Percentiles rank a stretch among this genome's conserved stretches.
Conservation (phyloP, 495 filamentous ascomycete species). For the Lophiotrema nucula region DNA sequence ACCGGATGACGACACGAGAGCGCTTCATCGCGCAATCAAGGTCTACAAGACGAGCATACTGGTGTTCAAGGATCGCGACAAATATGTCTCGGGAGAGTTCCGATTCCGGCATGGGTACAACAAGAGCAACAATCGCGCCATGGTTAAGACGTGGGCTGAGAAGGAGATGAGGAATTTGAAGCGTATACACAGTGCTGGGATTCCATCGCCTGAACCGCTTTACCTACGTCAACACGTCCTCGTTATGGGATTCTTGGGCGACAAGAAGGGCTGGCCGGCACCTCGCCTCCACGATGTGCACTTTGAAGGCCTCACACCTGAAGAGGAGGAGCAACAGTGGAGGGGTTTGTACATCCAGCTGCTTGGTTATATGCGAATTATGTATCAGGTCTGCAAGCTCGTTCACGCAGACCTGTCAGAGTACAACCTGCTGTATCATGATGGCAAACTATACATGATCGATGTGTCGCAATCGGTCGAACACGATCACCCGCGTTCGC, state of each 20-base stretch:
- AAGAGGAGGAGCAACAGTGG: constrained; percentile 63
- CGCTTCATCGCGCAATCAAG: constrained; percentile 80
- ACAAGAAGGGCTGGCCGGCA: constrained; percentile 79
- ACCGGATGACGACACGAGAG: constrained; percentile 46
- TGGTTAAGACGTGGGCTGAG: constrained; percentile 98
- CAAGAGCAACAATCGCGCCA: constrained; percentile 87
- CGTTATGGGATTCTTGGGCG: constrained; percentile 89
- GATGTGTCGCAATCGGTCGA: constrained; percentile 97
- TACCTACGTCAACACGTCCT: constrained; percentile 85
- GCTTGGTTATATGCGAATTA: constrained; percentile 80
- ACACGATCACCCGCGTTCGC: constrained; percentile 86
- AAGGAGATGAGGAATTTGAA: constrained; percentile 96
- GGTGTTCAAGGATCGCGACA: constrained; percentile 94
- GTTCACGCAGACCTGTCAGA: constrained; percentile 97
- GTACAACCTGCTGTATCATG: constrained; percentile 92
- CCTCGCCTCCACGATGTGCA: constrained; percentile 78
- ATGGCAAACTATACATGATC: constrained; percentile 82
- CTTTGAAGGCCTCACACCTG: constrained; percentile 46
- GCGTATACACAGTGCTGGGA: constrained; percentile 75
- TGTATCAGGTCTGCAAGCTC: constrained; percentile 85
- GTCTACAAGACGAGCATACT: constrained; percentile 97
- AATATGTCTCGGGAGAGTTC: constrained; percentile 91
- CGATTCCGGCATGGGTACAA: constrained; percentile 79
- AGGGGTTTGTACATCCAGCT: constrained; percentile 75
- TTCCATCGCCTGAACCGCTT: constrained; percentile 86